A percentile compares a stretch with the other conserved stretches of the same genome.
Conservation (phyloP, 1,284 basidiomycete species). For the Blastosporella zonata region DNA sequence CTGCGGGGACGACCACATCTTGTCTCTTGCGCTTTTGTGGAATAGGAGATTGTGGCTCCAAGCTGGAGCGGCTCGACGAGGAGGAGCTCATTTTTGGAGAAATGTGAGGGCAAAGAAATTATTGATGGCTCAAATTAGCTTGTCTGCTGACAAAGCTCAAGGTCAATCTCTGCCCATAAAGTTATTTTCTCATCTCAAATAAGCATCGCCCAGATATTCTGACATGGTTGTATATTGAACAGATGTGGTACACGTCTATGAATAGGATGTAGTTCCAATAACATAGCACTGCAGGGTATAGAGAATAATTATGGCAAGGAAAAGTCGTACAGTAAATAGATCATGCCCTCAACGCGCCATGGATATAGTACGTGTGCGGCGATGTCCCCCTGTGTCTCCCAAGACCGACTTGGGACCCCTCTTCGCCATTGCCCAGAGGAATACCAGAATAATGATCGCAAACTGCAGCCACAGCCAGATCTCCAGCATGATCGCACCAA, state of each 20-base stretch:
- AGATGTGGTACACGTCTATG: neutral
- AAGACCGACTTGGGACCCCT: constrained; percentile 69
- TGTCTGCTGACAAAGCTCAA: constrained; percentile 11
- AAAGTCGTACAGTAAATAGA: constrained; percentile 1
- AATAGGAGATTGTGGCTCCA: constrained; percentile 20
- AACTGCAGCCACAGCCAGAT: constrained; percentile 82
- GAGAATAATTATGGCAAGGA: neutral
- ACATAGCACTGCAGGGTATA: constrained; percentile 5
- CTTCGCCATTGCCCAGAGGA: constrained; percentile 74
- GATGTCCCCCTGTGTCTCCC: constrained; percentile 43
- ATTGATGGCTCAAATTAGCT: constrained; percentile 3
- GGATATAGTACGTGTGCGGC: constrained; percentile 26
- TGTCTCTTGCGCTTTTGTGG: constrained; percentile 20
- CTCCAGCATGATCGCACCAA: constrained; percentile 57
- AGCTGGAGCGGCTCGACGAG: constrained; percentile 27
- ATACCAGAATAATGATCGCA: constrained; percentile 64
- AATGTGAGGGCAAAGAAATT: constrained; percentile 1
- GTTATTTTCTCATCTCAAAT: too few relatives aligned
- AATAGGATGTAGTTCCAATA: neutral
- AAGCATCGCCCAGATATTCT: neutral
- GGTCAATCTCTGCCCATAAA: too few relatives aligned
- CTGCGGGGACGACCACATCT: constrained; percentile 15
- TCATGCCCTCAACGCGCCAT: constrained; percentile 9
- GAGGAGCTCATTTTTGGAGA: constrained; percentile 24
- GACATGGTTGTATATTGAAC: neutral